Base-by-base conservation (phyloP, 495 filamentous ascomycete genomes). In the Acidomyces sp. region DNA sequence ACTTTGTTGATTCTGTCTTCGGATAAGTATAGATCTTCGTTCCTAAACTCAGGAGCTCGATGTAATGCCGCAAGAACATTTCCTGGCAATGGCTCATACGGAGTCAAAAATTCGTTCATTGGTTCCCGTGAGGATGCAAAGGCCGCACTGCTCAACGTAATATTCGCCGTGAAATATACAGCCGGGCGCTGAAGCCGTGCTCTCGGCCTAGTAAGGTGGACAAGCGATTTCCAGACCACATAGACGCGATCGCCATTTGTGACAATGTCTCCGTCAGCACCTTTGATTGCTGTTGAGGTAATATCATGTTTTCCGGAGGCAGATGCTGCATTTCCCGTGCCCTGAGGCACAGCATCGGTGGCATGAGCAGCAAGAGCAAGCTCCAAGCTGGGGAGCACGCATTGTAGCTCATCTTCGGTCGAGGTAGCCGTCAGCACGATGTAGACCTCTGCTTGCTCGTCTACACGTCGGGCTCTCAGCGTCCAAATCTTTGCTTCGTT, bases 41-140 rank as follows among this genome's bases (percentile, higher is more conserved):
- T 38, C 10, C 23, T 16, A 23, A 49, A 46, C 2, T 38, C 34
- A 6, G 32, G 37, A 10, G 30, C 33, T n/a, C 22, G 24, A 11
- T 42, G 34, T 21, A 53, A 34, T 12, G 50, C 24, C 37, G 45
- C 50, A 21, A 53, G 33, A 9, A 53, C 36, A 22, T 53, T 53
- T 17, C 19, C 25, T n/a, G 50, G 46, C 23, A 37, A 19, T 2
- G 50, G 30, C 34, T 42, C 43, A 21, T 29, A 46, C 18, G 48
- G 43, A 28, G 37, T 27, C 13, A 53, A 29, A 29, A 41, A 45
- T 17, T 39, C 40, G 15, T 13, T 20, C 1, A 13, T 17, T 2
- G 7, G 1, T 9, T 29, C 32, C 19, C 11, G n/a, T 1, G 17
- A 21, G 15, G 10, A 15, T 9, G 13, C 32, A n/a, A 20, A 4